These are phyloP conservation scores for Coemansia sp. DNA, from an alignment of 192 early-diverging fungal species.

Conservation along the genomic window DNA sequence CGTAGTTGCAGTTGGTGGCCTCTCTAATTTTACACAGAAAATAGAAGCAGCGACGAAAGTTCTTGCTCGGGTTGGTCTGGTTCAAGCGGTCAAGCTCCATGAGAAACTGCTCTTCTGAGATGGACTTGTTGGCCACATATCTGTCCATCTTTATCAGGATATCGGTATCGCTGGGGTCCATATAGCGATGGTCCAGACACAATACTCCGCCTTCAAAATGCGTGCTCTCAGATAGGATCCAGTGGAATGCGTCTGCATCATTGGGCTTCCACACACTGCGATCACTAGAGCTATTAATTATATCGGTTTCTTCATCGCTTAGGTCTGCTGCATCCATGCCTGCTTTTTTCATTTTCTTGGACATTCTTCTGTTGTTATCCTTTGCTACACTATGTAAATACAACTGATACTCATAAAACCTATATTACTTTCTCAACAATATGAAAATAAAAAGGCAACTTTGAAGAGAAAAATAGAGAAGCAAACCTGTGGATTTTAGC, in stretches of 20 bases:
- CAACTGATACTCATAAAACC: no score
- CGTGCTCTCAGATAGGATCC: conserved; percentile 31
- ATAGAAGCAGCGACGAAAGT: conserved; percentile 19
- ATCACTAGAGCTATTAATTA: conserved; percentile 11
- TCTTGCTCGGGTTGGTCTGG: conserved; percentile 33
- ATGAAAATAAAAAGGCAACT: no score
- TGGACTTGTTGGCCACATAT: no score
- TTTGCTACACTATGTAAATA: no score
- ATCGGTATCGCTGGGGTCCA: conserved; percentile 38
- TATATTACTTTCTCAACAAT: no score
- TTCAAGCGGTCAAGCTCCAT: no score
- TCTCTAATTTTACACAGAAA: conserved; percentile 26
- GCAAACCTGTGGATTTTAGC: no score
- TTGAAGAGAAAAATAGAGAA: no score
- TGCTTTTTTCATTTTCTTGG: not conserved
- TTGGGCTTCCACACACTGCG: conserved; percentile 31
- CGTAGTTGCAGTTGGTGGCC: conserved; percentile 34
- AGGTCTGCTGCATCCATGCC: not conserved
- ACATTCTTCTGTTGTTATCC: no score
- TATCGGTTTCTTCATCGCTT: no score
- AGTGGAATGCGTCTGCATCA: conserved; percentile 46
- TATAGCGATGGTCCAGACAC: conserved; percentile 35
- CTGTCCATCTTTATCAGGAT: no score
- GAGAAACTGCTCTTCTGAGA: no score
- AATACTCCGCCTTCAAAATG: conserved; percentile 16